Percentiles rank a stretch among this genome's conserved stretches.
Conservation (phyloP, 2,329 filamentous ascomycete genomes). For the Rhynchosporium agropyri region DNA sequence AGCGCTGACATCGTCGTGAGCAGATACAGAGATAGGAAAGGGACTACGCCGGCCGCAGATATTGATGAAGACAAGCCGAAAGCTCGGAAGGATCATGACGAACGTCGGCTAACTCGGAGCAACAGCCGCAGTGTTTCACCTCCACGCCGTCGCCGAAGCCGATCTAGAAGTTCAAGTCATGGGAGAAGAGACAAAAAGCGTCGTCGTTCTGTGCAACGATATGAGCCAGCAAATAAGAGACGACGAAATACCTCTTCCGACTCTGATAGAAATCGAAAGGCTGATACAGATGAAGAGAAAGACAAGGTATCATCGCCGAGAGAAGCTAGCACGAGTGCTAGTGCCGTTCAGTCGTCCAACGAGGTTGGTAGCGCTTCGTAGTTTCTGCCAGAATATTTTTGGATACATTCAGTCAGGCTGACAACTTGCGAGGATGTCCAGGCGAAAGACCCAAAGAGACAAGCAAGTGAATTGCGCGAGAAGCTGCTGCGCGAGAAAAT, state of each 20-base stretch:
- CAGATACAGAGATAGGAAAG: conserved; percentile 30
- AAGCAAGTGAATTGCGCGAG: conserved; percentile 52
- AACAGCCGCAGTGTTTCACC: conserved; percentile 43
- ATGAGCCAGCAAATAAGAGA: conserved; percentile 45
- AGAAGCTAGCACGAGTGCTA: conserved; percentile 32
- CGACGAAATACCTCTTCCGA: conserved; percentile 56
- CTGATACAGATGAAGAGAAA: conserved; percentile 58
- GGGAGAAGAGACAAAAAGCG: conserved; percentile 40
- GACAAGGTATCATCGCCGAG: conserved; percentile 40
- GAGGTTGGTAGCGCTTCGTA: conserved; percentile 49
- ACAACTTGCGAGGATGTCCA: conserved; percentile 42
- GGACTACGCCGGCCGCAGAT: conserved; percentile 33
- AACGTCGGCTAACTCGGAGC: conserved; percentile 43
- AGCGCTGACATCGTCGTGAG: conserved; percentile 32
- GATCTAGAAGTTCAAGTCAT: conserved; percentile 36
- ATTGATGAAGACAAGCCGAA: conserved; percentile 30
- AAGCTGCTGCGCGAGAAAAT: conserved; percentile 56
- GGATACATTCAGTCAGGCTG: conserved; percentile 39
- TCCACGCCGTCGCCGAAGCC: conserved; percentile 37
- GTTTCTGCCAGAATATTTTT: conserved; percentile 26
- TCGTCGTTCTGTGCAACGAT: conserved; percentile 42
- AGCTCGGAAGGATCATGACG: conserved; percentile 39
- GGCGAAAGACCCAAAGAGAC: conserved; percentile 46
- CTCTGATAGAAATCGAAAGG: conserved; percentile 54
- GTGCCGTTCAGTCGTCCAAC: conserved; percentile 38